phyloP scores from a whole-genome alignment of 805 yeast genomes.

The Yamadazyma olivae region DNA sequence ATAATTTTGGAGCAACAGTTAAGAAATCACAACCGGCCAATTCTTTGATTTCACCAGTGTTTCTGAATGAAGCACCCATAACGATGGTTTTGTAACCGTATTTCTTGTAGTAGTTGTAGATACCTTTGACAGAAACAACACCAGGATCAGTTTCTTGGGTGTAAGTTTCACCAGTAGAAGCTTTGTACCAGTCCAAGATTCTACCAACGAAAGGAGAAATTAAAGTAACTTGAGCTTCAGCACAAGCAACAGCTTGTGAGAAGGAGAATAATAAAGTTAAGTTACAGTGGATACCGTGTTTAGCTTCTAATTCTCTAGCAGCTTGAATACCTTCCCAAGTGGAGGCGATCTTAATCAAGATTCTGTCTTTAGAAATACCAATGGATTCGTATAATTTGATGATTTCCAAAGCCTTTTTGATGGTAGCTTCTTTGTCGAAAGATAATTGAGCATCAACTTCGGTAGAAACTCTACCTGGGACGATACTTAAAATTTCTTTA shows the following conservation, averaged over 20 bases:
- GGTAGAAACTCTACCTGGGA: slow-evolving; percentile 98
- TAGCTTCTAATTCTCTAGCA: slow-evolving; percentile 88
- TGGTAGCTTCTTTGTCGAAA: slow-evolving; percentile 90
- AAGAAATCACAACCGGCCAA: slow-evolving; percentile 96
- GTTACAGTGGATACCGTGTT: slow-evolving; percentile 91
- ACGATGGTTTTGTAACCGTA: slow-evolving; percentile 94
- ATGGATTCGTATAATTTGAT: slow-evolving; percentile 79
- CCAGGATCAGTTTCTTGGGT: slow-evolving; percentile 88
- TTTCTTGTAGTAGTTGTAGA: slow-evolving; percentile 98
- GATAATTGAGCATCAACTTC: slow-evolving; percentile 99
- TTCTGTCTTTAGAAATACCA: slow-evolving; percentile 86
- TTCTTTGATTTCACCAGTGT: slow-evolving; percentile 90
- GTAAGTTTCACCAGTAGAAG: slow-evolving; percentile 85
- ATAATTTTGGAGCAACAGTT: slow-evolving; percentile 90
- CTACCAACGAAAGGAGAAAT: slow-evolving; percentile 99
- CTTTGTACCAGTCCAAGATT: slow-evolving; percentile 98
- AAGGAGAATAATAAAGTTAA: slow-evolving; percentile 93
- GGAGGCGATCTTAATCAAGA: slow-evolving; percentile 94
- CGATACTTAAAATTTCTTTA: slow-evolving; percentile 84
- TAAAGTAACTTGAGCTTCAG: slow-evolving; percentile 94
- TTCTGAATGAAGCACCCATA: slow-evolving; percentile 99
- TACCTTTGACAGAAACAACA: slow-evolving; percentile 82
- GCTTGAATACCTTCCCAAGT: slow-evolving; percentile 99
- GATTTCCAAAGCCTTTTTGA: slow-evolving; percentile 89
- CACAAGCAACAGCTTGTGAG: slow-evolving; percentile 98